A percentile compares a stretch with the other conserved stretches of the same genome.
These are phyloP conservation scores for Podospora pseudoanserina DNA, from an alignment of 495 filamentous ascomycete species.

Conservation along the genomic window DNA sequence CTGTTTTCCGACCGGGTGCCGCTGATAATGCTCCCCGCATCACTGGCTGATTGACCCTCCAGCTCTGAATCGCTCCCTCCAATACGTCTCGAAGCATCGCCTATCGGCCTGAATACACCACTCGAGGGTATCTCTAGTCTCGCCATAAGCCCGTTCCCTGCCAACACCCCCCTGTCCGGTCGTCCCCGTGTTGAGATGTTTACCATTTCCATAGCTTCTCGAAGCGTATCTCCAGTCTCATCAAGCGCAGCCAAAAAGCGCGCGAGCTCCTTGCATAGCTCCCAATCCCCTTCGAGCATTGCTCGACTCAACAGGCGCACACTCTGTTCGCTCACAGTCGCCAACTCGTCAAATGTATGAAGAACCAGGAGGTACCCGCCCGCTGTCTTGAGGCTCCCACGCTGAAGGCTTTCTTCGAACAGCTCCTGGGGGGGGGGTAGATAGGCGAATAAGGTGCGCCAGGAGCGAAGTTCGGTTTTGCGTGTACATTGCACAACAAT, in stretches of 20 bases:
- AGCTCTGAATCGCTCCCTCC: constrained; percentile 30
- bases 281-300: constrained; percentile 86
- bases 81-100: constrained; percentile 14
- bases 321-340: constrained; percentile 72
- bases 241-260: constrained; percentile 92
- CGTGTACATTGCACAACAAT: constrained; percentile 96
- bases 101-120: constrained; percentile 24
- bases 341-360: constrained; percentile 85
- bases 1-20: constrained; percentile 13
- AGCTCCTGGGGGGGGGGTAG: constrained; percentile 84
- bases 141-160: constrained; percentile 43
- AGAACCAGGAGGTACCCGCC: constrained; percentile 95
- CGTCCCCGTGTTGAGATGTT: constrained; percentile 46
- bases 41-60: constrained; percentile 29
- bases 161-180: constrained; percentile 33
- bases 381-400: constrained; percentile 87
- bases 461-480: constrained; percentile 93
- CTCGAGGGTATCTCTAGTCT: constrained; percentile 49
- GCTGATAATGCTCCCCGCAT: constrained; percentile 29
- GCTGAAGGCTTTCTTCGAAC: constrained; percentile 84
- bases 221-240: constrained; percentile 74
- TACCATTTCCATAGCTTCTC: constrained; percentile 71
- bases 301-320: constrained; percentile 79
- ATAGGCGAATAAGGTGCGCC: constrained; percentile 88
- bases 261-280: constrained; percentile 90